phyloP scores from a whole-genome alignment of 192 early-diverging fungal genomes.

The Chytriomyces hyalinus region DNA sequence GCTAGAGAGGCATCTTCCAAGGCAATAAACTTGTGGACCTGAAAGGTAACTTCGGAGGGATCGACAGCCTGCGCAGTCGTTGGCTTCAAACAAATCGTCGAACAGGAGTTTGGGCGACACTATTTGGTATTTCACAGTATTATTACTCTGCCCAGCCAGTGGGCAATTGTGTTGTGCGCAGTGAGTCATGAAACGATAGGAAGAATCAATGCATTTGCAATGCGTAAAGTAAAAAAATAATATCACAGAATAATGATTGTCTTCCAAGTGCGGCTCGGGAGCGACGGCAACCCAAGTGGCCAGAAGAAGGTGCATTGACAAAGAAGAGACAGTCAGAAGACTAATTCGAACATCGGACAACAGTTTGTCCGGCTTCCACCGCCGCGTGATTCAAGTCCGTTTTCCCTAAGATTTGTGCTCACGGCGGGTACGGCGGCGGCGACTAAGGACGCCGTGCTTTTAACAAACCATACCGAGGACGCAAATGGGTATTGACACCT shows the following conservation, averaged over 20 bases:
- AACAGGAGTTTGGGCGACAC: no score
- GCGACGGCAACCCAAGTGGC: constrained; percentile 64
- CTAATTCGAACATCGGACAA: not conserved
- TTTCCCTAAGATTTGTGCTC: constrained; percentile 79
- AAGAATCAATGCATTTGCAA: no score
- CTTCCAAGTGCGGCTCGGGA: constrained; percentile 58
- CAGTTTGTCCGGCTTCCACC: constrained; percentile 82
- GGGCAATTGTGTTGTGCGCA: no score
- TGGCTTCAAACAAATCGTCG: no score
- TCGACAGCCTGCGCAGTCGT: no score
- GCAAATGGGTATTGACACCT: constrained; percentile 57
- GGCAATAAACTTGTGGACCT: no score
- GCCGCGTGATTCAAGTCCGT: constrained; percentile 57
- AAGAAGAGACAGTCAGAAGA: not conserved
- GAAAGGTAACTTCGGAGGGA: no score
- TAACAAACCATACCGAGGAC: constrained; percentile 85
- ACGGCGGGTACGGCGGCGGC: constrained; percentile 75
- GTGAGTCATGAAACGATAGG: no score
- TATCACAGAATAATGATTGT: constrained; percentile 22
- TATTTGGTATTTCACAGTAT: no score
- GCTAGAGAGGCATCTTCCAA: no score
- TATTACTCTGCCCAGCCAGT: no score
- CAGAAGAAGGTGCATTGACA: constrained; percentile 52
- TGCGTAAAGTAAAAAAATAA: no score
- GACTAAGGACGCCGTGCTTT: constrained; percentile 71